Base-by-base conservation (phyloP, 345 rosid genomes). In the Rubroshorea leprosula region DNA sequence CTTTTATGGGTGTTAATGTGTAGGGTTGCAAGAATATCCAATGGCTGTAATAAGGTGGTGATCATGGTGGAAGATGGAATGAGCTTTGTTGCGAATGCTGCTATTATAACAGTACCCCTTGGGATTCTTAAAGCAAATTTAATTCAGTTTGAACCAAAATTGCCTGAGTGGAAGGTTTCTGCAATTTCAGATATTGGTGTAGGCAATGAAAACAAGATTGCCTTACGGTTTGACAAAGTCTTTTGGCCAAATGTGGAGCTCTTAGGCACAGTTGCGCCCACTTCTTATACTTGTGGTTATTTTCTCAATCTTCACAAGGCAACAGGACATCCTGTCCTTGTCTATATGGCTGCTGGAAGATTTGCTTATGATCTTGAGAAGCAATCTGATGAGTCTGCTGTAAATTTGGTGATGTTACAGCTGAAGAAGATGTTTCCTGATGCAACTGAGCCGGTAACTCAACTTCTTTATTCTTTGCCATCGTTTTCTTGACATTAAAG, bases 231-330 rank as follows among this genome's bases (percentile, higher is more conserved):
- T 45, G 80, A 81, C 63, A 49, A 23, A 5, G 87, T 78, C 55
- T 89, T 89, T 74, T 89, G 95, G 97, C 95, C 91, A 18, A 80
- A 89, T 19, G 87, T 89, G 45, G 97, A 89, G 68, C 67, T 86
- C 39, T 39, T 89, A 7, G 97, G 95, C 43, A 69, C 71, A 65
- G 95, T 84, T 29, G 97, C 95, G 0, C 75, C 86, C n/a, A 68
- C 79, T 56, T 84, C 97, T 48, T 67, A 86, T 58, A 72, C 86
- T 0, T 89, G 97, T 62, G 91, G 97, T 62, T 89, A 89, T 67
- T 86, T 89, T 67, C 86, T 86, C 57, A 89, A 86, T 70, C 87
- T 84, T 55, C 89, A 89, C 69, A 89, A 89, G 64, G 92, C 95
- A 24, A 89, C 89, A 2, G 92, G 92, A 18, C 80, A 84, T 66